These are phyloP conservation scores for Starmerella stellata DNA, from an alignment of 805 yeast species.

Conservation along the genomic window DNA sequence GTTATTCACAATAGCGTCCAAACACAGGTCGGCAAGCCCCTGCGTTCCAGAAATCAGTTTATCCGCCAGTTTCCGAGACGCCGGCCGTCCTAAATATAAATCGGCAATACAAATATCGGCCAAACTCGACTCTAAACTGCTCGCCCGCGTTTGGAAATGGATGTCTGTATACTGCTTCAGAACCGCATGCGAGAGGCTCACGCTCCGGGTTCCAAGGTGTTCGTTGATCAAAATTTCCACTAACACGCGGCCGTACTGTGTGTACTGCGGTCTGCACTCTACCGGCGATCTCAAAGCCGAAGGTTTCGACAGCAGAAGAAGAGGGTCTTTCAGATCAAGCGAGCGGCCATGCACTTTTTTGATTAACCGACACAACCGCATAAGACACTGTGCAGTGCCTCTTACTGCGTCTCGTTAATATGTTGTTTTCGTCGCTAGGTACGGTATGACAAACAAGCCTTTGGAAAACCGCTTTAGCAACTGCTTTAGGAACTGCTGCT, in stretches of 20 bases:
- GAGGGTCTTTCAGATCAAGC: no score
- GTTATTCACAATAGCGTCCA: constrained; percentile 8
- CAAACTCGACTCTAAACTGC: neutral
- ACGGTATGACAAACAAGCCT: no score
- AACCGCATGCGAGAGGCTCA: constrained; percentile 5
- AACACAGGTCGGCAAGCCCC: constrained; percentile 12
- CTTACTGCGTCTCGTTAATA: no score
- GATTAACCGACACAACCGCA: no score
- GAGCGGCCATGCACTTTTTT: no score
- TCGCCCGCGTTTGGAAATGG: constrained; percentile 2
- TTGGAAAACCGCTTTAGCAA: no score
- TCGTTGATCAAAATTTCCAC: constrained; percentile 11
- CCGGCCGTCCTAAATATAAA: constrained; percentile 4
- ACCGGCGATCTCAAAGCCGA: no score
- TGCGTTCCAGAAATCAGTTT: constrained; percentile 7
- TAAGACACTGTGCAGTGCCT: no score
- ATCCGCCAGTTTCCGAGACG: constrained; percentile 5
- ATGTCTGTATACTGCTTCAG: constrained; percentile 7
- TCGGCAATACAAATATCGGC: constrained; percentile 8
- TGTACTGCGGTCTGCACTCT: neutral
- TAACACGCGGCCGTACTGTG: constrained; percentile 5
- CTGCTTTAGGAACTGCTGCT: no score
- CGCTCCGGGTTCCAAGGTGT: constrained; percentile 16
- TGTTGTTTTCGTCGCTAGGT: no score
- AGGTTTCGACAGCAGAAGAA: no score